phyloP scores from a whole-genome alignment of 2,329 filamentous ascomycete species.

The Cordyceps cateniannulata region DNA sequence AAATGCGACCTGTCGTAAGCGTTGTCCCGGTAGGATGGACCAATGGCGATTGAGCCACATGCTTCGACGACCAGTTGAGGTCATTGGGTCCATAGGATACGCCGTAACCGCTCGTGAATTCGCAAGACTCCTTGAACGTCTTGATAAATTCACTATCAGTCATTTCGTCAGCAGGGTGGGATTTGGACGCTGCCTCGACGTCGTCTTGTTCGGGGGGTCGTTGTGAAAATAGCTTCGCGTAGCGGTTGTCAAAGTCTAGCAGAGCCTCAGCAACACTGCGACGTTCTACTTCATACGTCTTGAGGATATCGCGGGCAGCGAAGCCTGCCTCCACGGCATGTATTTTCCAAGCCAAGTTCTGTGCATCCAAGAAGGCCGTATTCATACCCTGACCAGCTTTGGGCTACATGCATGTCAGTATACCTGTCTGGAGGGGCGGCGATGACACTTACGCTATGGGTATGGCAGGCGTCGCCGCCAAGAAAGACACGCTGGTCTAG shows the following conservation, averaged over 20 bases:
- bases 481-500: slow-evolving; percentile 65
- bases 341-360: slow-evolving; percentile 94
- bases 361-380: slow-evolving; percentile 70
- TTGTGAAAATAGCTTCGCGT: slow-evolving; percentile 83
- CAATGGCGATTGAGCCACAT: slow-evolving; percentile 63
- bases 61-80: slow-evolving; percentile 73
- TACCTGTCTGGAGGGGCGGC: slow-evolving; percentile 36
- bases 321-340: slow-evolving; percentile 83
- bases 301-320: slow-evolving; percentile 65
- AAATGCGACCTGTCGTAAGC: slow-evolving; percentile 66
- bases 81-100: slow-evolving; percentile 77
- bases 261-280: slow-evolving; percentile 79
- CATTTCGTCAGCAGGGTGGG: slow-evolving; percentile 20
- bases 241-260: slow-evolving; percentile 79
- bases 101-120: slow-evolving; percentile 89
- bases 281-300: slow-evolving; percentile 82
- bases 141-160: slow-evolving; percentile 72
- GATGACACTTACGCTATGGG: slow-evolving; percentile 56
- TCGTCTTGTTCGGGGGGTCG: slow-evolving; percentile 66
- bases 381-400: slow-evolving; percentile 80
- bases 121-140: slow-evolving; percentile 85
- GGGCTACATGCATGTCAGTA: slow-evolving; percentile 44
- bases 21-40: slow-evolving; percentile 61
- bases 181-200: slow-evolving; percentile 57
- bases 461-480: slow-evolving; percentile 73